Conservation (phyloP, 352 stramenopile genomes). For the Aphanomyces cochlioides region DNA sequence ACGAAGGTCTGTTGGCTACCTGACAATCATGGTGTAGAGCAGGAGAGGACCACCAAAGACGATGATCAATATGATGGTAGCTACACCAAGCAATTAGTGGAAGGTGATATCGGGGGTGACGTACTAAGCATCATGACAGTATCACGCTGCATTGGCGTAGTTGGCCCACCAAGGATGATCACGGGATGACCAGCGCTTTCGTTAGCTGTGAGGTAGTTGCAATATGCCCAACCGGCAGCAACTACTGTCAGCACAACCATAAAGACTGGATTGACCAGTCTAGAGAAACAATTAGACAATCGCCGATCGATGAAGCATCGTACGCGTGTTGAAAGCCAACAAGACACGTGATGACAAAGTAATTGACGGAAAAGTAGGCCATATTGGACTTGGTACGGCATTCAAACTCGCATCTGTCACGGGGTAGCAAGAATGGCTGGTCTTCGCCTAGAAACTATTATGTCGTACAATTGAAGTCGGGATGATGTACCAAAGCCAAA, state of each 20-base stretch:
- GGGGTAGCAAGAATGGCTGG: conserved; percentile 17
- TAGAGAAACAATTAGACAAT: not conserved
- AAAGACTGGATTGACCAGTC: conserved; percentile 20
- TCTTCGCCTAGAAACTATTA: not conserved
- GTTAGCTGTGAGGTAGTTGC: conserved; percentile 20
- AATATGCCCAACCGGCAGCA: conserved; percentile 16
- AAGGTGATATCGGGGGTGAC: not conserved
- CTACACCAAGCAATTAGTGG: not conserved
- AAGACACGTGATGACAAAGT: conserved; percentile 24
- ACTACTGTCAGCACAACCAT: conserved; percentile 15
- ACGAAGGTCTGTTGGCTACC: not conserved
- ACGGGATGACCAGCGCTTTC: conserved; percentile 15
- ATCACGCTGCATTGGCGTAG: conserved; percentile 12
- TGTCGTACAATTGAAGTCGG: not conserved
- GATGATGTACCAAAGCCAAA: conserved; percentile 23
- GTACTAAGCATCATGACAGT: conserved; percentile 21
- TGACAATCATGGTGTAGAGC: conserved; percentile 12
- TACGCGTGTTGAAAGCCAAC: conserved; percentile 21
- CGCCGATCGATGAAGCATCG: not conserved
- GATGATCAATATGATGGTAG: conserved; percentile 18
- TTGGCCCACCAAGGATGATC: conserved; percentile 20
- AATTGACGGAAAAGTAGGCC: conserved; percentile 16
- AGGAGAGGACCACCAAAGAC: conserved; percentile 17
- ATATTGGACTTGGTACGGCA: conserved; percentile 19
- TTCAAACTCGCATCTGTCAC: conserved; percentile 14